These are phyloP conservation scores for Annulohypoxylon truncatum DNA, from an alignment of 2,329 filamentous ascomycete genomes.

Conservation along the genomic window DNA sequence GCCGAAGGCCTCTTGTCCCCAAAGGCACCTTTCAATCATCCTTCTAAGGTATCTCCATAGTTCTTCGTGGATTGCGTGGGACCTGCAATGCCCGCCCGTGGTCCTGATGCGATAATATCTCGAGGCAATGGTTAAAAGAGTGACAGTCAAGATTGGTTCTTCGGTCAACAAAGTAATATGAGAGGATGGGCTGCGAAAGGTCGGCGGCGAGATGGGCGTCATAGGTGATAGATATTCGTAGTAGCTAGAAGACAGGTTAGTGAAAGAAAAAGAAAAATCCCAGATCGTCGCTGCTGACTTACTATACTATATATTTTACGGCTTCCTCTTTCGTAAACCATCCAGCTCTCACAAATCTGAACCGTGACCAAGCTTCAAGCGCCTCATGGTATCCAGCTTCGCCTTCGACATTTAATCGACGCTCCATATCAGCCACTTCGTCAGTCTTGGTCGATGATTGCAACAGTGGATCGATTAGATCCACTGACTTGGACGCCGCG, in stretches of 20 bases:
- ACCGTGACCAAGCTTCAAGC: slow-evolving; percentile 87
- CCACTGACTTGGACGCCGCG: slow-evolving; percentile 44
- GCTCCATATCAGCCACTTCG: slow-evolving; percentile 55
- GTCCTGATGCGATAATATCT: slow-evolving; percentile 85
- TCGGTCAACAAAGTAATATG: slow-evolving; percentile 85
- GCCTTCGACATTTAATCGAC: slow-evolving; percentile 57
- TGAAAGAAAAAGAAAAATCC: not conserved
- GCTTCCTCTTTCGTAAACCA: slow-evolving; percentile 97
- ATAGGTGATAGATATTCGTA: slow-evolving; percentile 91
- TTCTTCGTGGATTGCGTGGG: slow-evolving; percentile 92
- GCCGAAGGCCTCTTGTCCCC: slow-evolving; percentile 96
- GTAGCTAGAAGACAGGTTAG: slow-evolving; percentile 66
- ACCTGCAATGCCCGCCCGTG: slow-evolving; percentile 83
- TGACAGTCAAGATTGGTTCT: slow-evolving; percentile 92
- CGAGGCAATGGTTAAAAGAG: slow-evolving; percentile 89
- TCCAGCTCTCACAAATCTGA: slow-evolving; percentile 94
- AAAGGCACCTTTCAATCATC: slow-evolving; percentile 95
- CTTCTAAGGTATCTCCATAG: slow-evolving; percentile 93
- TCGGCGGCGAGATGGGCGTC: slow-evolving; percentile 92
- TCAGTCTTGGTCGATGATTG: slow-evolving; percentile 41
- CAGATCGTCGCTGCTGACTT: slow-evolving; percentile 50
- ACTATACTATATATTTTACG: slow-evolving; percentile 94
- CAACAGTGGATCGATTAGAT: slow-evolving; percentile 50
- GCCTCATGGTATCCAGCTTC: slow-evolving; percentile 74
- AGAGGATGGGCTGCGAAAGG: slow-evolving; percentile 83